Percentiles rank a stretch among this genome's conserved stretches.
phyloP scores from a whole-genome alignment of 2,329 filamentous ascomycete species.

The Aspergillus sp. region DNA sequence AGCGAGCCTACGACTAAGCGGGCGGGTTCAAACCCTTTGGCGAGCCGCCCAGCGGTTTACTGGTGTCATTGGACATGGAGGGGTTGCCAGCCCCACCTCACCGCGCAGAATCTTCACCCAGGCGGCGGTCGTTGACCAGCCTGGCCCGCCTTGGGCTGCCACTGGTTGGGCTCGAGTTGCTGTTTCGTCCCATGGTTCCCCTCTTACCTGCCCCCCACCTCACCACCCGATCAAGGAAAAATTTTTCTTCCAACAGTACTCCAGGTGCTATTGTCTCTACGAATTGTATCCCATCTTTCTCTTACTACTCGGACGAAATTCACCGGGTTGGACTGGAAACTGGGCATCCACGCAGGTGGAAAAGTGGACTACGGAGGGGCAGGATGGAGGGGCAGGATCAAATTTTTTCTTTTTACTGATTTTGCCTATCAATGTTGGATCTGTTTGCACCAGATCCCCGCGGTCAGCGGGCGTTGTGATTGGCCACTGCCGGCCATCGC shows the following conservation, averaged over 20 bases:
- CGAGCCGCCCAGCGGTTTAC: conserved; percentile 6
- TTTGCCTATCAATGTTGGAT: conserved; percentile 11
- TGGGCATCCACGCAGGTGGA: conserved; percentile 40
- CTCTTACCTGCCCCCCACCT: conserved; percentile 22
- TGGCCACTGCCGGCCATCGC: conserved; percentile 9
- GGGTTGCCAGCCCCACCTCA: conserved; percentile 25
- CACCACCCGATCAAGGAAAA: conserved; percentile 6
- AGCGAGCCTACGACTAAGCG: conserved; percentile 39
- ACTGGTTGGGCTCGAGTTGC: conserved; percentile 1
- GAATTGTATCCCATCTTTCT: neutral
- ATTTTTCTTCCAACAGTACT: conserved; percentile 25
- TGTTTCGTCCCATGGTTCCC: conserved; percentile 28
- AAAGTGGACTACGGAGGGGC: neutral
- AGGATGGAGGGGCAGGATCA: conserved; percentile 13
- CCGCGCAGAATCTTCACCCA: conserved; percentile 34
- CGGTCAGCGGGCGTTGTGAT: conserved; percentile 17
- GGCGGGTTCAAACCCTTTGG: conserved; percentile 35
- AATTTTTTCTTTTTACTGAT: conserved; percentile 9
- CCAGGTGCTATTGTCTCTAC: conserved; percentile 6
- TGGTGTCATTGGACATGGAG: conserved; percentile 28
- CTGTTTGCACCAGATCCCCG: conserved; percentile 25
- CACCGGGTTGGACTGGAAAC: conserved; percentile 12
- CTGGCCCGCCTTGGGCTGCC: conserved; percentile 6
- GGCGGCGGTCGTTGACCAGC: conserved; percentile 15
- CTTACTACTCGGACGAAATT: too few species aligned